A percentile compares a stretch with the other conserved stretches of the same genome.
These are phyloP conservation scores for Cystobasidium pallidum DNA, from an alignment of 1,284 basidiomycete species.

Conservation along the genomic window DNA sequence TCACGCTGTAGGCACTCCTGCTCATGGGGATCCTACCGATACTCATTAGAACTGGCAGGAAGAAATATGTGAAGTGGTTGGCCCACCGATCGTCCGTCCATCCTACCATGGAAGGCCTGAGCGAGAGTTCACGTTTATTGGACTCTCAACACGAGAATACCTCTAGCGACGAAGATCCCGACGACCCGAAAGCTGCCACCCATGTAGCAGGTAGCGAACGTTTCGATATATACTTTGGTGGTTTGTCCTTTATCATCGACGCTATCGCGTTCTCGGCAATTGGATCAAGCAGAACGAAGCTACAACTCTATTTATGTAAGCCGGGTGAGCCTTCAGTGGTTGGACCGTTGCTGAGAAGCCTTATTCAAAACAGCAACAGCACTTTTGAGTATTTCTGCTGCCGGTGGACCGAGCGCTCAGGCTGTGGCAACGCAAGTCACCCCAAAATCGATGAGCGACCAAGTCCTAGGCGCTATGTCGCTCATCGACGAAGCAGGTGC, in stretches of 20 bases:
- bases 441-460: slow-evolving; percentile 38
- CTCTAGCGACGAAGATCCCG: not conserved
- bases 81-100: slow-evolving; percentile 25
- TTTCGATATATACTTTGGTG: slow-evolving; percentile 39
- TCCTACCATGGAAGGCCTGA: slow-evolving; percentile 26
- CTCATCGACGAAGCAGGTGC: slow-evolving; percentile 38
- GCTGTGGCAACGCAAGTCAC: slow-evolving; percentile 32
- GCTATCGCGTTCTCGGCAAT: slow-evolving; percentile 26
- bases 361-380: slow-evolving; percentile 19
- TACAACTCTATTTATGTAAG: slow-evolving; percentile 36
- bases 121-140: slow-evolving; percentile 34
- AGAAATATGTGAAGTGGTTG: slow-evolving; percentile 35
- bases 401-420: slow-evolving; percentile 39
- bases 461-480: slow-evolving; percentile 24
- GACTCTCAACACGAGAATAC: not conserved
- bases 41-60: slow-evolving; percentile 22
- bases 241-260: slow-evolving; percentile 29
- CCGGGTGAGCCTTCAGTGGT: too few species aligned
- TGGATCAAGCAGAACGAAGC: slow-evolving; percentile 8
- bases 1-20: slow-evolving; percentile 11
- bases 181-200: not conserved
- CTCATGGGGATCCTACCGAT: slow-evolving; percentile 41
- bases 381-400: slow-evolving; percentile 31
- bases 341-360: too few species aligned
- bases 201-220: slow-evolving; percentile 16